Base-by-base conservation (phyloP, 306 rosid genomes). In the Rosa persica region DNA sequence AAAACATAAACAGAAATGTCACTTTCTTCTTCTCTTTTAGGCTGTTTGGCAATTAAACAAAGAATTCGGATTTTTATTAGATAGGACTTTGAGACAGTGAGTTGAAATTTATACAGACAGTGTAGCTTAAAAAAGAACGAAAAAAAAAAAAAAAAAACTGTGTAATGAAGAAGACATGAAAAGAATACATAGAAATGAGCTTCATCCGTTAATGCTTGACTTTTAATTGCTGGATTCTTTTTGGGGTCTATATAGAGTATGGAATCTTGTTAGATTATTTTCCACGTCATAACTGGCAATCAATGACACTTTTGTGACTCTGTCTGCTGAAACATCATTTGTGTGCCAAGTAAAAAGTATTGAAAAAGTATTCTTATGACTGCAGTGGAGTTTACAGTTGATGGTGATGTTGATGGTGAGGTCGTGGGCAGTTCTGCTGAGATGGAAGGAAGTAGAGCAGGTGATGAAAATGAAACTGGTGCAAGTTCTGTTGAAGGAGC, bases 301-400 rank as follows among this genome's bases (percentile, higher is more conserved):
- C 36, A 30, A 30, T 30, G 36, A 30, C 36, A 30, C 54, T 27
- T 44, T 19, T 55, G 30, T 8, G 30, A 70, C 12, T 72, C 7
- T 49, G 60, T 23, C 66, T 76, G 70, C 62, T 46, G 84, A 81
- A 30, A 58, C 81, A 16, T 75, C 66, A 75, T 52, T n/a, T 52
- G 30, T 43, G 74, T 72, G 64, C 44, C 57, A 30, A 76, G 61
- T 66, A 51, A 74, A 43, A 48, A 23, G 72, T 67, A 83, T 43
- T 40, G 27, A 15, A 77, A 46, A 39, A 42, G n/a, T 19, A 43
- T 38, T 79, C 69, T 71, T 87, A 62, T 84, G 80, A 68, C 72
- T 87, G 92, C 89, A 96, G 99, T 96, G 96, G 99, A 96, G 80
- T 85, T 89, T 85, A 88, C 80, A 77, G 73, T 85, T 78, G 96